Base-by-base conservation (phyloP, 2,329 filamentous ascomycete species). In the Penicillium sp. region DNA sequence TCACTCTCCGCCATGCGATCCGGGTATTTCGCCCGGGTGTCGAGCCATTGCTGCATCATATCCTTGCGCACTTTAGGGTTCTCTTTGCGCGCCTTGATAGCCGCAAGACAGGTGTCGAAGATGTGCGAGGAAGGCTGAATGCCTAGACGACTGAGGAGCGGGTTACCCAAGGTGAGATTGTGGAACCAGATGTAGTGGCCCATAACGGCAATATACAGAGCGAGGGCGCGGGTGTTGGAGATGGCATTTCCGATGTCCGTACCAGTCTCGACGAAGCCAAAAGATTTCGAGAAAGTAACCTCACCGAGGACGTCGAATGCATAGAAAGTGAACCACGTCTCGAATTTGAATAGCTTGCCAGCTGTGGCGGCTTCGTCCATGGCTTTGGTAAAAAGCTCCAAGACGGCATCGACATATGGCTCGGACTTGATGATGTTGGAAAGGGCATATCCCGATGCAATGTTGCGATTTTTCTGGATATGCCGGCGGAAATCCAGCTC, bases 241-340 rank as follows among this genome's bases (percentile, higher is more conserved):
- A 79, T 72, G 25, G 75, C 71, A 44, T 72, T 66, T 25, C 74
- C 68, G 48, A 76, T 66, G 57, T 76, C 73, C 9, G 56, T 65
- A 26, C 72, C 72, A 4, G 58, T 56, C 23, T 70, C 62, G 0
- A 75, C 45, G 54, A 76, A 76, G 9, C 72, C 69, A 54, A 75
- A 74, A 3, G 68, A 69, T 33, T 69, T 70, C 43, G 70, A 72
- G 60, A 75, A 75, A 3, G 66, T 74, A 11, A 73, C 68, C 54
- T 75, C 68, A n/a, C 73, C 73, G 21, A 73, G 61, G 27, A 72
- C 69, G 44, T 75, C 73, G 43, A 73, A 75, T 27, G 72, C 69
- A 53, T 72, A 67, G 57, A 70, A 78, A 53, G 72, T 78, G 53
- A 80, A 75, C 72, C 73, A 78, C 26, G 71, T 54, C 29, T 75